These are phyloP conservation scores for Darksidea phi DNA, from an alignment of 495 filamentous ascomycete species.

Conservation along the genomic window DNA sequence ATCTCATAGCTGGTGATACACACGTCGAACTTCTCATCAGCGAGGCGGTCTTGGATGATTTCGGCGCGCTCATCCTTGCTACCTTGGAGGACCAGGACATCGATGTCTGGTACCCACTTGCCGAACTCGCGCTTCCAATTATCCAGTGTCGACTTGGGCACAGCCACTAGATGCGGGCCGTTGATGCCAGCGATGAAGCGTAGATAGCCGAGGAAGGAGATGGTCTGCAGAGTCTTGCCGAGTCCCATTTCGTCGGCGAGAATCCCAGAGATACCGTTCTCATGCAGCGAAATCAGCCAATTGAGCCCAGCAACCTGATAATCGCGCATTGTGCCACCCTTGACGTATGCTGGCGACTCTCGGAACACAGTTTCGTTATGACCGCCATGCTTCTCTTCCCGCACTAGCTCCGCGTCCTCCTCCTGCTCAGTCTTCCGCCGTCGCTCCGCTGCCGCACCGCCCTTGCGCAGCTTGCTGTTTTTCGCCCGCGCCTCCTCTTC, in stretches of 20 bases:
- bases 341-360: constrained; percentile 84
- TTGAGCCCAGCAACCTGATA: constrained; percentile 94
- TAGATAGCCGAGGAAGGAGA: constrained; percentile 89
- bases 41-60: constrained; percentile 84
- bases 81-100: constrained; percentile 91
- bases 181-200: constrained; percentile 82
- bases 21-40: constrained; percentile 90
- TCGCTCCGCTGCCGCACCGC: constrained; percentile 78
- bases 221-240: constrained; percentile 91
- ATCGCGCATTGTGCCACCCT: constrained; percentile 87
- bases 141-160: constrained; percentile 96
- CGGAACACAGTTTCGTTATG: constrained; percentile 85
- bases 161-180: constrained; percentile 90
- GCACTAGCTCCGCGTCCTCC: constrained; percentile 92
- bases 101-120: constrained; percentile 92
- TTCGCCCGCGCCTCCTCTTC: constrained; percentile 66
- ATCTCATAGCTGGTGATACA: constrained; percentile 97
- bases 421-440: constrained; percentile 92
- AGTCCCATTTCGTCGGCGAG: constrained; percentile 97
- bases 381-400: constrained; percentile 84
- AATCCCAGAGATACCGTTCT: constrained; percentile 98
- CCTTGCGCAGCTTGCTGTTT: constrained; percentile 72
- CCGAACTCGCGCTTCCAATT: constrained; percentile 97
- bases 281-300: constrained; percentile 97
- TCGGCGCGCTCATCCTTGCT: constrained; percentile 88